Evolutionary conservation across 805 yeast genomes (phyloP).

Genomic region (Candida yuanshanica): DNA sequence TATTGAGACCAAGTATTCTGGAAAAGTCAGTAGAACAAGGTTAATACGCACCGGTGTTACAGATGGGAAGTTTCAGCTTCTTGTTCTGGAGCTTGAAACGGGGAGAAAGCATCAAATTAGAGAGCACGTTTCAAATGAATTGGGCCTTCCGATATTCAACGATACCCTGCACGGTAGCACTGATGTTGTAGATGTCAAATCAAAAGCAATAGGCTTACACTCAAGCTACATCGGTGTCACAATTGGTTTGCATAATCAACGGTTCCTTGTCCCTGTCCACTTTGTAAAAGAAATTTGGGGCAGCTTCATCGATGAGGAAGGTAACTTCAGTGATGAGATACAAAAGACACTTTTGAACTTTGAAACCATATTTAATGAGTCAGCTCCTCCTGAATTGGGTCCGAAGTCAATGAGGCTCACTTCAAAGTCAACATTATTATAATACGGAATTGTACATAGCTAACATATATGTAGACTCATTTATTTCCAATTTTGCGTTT

Average conservation of each 20-base stretch:
- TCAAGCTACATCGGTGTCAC: conserved; percentile 28
- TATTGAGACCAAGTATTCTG: conserved; percentile 2
- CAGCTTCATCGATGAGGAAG: conserved; percentile 20
- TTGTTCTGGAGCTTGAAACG: conserved; percentile 29
- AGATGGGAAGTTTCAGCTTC: conserved; percentile 16
- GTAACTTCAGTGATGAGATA: conserved; percentile 21
- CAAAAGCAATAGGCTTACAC: conserved; percentile 30
- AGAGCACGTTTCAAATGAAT: conserved; percentile 21
- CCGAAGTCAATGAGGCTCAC: no score
- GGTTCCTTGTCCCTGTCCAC: conserved; percentile 10
- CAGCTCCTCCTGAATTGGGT: neutral
- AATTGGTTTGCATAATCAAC: conserved; percentile 23
- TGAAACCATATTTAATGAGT: conserved; percentile 9
- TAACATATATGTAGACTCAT: neutral
- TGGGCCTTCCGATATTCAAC: conserved; percentile 26
- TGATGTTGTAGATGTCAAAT: neutral
- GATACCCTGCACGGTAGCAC: conserved; percentile 25
- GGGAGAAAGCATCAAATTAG: conserved; percentile 39
- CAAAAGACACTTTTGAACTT: conserved; percentile 18
- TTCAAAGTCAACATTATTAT: no score
- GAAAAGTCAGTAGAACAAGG: conserved; percentile 9
- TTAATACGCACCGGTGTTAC: conserved; percentile 9
- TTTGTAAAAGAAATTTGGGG: conserved; percentile 23
- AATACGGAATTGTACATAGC: no score
- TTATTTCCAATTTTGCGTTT: neutral